Evolutionary conservation across 2,329 filamentous ascomycete genomes (phyloP).

Genomic region (Fusarium citri): DNA sequence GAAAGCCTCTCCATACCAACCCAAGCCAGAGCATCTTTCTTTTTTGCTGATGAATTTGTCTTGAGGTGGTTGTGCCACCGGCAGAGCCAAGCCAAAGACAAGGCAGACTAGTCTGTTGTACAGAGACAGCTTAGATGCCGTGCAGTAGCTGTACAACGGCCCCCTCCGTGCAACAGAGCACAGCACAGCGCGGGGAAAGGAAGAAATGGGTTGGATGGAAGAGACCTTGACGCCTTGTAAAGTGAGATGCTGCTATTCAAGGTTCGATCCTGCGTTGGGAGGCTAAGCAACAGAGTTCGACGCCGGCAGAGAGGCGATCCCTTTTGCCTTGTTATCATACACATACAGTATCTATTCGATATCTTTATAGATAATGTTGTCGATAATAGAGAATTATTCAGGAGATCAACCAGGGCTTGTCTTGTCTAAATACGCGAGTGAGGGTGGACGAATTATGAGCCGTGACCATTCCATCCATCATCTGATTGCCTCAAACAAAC

Average conservation of each 20-base stretch:
- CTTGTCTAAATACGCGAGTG: background rate
- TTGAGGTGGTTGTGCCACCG: conserved; percentile 10
- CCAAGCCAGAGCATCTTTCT: background rate
- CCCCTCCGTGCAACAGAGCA: conserved; percentile 20
- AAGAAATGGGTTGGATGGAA: conserved; percentile 3
- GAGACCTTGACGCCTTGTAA: conserved; percentile 14
- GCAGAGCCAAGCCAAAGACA: background rate
- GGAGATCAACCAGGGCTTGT: background rate
- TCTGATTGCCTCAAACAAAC: conserved; percentile 26
- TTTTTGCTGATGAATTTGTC: background rate
- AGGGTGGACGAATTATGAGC: conserved; percentile 4
- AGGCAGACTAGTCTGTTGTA: conserved; percentile 4
- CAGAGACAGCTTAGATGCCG: background rate
- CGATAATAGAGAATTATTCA: conserved; percentile 2
- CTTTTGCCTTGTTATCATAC: conserved; percentile 10
- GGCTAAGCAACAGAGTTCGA: conserved; percentile 42
- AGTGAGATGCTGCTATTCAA: conserved; percentile 30
- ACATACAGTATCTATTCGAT: background rate
- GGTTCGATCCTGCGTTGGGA: conserved; percentile 31
- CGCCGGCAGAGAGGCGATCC: conserved; percentile 28
- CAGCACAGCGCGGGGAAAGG: conserved; percentile 14
- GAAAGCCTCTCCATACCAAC: conserved; percentile 20
- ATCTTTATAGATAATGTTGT: background rate
- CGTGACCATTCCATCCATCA: conserved; percentile 29
- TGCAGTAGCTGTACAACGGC: conserved; percentile 23